Percentiles rank a stretch among this genome's conserved stretches.
Conservation (phyloP, 495 filamentous ascomycete species). For the Lindgomyces ingoldianus region DNA sequence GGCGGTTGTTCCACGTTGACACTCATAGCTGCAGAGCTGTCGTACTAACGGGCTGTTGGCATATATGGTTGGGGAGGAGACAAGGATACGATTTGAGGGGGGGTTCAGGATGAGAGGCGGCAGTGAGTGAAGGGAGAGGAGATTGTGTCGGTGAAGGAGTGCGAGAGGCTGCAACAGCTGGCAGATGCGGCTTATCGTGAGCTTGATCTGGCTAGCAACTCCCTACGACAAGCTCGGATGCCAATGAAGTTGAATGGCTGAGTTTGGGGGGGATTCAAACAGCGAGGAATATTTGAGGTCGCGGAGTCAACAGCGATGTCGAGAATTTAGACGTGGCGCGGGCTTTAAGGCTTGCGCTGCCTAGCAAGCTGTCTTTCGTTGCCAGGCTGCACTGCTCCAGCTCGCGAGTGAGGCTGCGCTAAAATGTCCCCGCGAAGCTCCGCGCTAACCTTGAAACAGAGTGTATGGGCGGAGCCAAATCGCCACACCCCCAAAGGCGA, state of each 20-base stretch:
- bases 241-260: background rate
- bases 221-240: background rate
- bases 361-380: background rate
- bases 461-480: too few species aligned
- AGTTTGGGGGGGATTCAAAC: background rate
- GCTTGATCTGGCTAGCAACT: background rate
- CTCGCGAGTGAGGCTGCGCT: slow-evolving; percentile 8
- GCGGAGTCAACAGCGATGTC: background rate
- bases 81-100: background rate
- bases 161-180: background rate
- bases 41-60: background rate
- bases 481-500: background rate
- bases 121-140: background rate
- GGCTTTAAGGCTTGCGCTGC: slow-evolving; percentile 2
- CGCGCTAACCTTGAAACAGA: too few species aligned
- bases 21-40: slow-evolving; percentile 31
- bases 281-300: background rate
- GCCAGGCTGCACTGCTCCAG: background rate
- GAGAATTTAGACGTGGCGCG: slow-evolving; percentile 3
- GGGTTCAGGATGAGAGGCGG: background rate
- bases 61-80: slow-evolving; percentile 7
- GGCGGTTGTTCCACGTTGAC: slow-evolving; percentile 37
- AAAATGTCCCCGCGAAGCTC: background rate
- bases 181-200: slow-evolving; percentile 12
- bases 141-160: background rate